phyloP scores from a whole-genome alignment of 2,329 filamentous ascomycete species.

The Fusarium neocosmosporiellum region DNA sequence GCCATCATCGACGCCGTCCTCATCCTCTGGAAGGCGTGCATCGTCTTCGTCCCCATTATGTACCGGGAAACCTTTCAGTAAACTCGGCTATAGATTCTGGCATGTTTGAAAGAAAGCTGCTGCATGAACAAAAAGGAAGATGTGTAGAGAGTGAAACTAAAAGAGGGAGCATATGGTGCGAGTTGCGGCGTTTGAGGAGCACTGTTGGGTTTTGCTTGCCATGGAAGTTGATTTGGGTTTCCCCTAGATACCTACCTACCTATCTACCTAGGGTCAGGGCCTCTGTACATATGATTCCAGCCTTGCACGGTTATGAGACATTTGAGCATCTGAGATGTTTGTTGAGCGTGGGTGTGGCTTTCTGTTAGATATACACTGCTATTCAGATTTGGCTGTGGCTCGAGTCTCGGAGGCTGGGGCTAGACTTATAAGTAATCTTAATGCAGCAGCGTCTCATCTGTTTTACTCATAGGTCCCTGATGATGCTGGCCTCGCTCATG shows the following conservation, averaged over 20 bases:
- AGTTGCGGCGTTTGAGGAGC: slow-evolving; percentile 40
- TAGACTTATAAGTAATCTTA: slow-evolving; percentile 38
- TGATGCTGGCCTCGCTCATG: background rate
- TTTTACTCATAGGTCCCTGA: background rate
- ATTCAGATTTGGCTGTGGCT: slow-evolving; percentile 1
- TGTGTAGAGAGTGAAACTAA: background rate
- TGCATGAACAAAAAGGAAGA: background rate
- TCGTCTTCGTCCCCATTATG: slow-evolving; percentile 87
- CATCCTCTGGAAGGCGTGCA: slow-evolving; percentile 83
- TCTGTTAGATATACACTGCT: slow-evolving; percentile 23
- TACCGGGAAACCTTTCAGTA: slow-evolving; percentile 67
- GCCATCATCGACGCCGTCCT: slow-evolving; percentile 72
- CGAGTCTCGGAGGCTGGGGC: background rate
- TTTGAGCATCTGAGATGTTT: slow-evolving; percentile 32
- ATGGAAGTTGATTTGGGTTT: slow-evolving; percentile 15
- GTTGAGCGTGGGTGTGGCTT: slow-evolving; percentile 23
- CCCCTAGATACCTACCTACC: background rate
- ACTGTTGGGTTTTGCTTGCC: slow-evolving; percentile 31
- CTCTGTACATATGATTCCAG: slow-evolving; percentile 6
- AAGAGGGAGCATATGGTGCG: slow-evolving; percentile 14
- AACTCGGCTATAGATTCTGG: background rate
- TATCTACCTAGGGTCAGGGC: background rate
- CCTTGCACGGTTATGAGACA: slow-evolving; percentile 35
- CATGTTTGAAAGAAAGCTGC: background rate
- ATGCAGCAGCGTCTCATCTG: slow-evolving; percentile 23